Conservation (phyloP, 176 grass and related monocot species). For the Puccinellia tenuiflora region DNA sequence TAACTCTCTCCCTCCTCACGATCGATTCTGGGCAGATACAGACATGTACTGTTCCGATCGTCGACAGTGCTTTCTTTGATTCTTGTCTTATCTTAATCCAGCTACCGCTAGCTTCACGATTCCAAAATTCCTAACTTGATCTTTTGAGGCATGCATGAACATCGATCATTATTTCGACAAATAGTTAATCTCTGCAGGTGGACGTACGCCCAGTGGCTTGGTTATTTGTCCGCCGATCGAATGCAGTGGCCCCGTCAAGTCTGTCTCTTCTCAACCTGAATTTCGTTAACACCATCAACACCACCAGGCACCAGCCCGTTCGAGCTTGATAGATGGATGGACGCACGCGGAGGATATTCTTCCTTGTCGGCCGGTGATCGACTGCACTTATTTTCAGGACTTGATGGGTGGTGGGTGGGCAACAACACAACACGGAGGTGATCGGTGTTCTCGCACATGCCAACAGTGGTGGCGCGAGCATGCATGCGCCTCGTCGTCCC, state of each 20-base stretch:
- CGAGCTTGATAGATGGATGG: background rate
- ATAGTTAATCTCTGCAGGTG: background rate
- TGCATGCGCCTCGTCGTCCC: background rate
- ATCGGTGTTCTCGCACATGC: constrained; percentile 2
- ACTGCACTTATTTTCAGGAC: constrained; percentile 4
- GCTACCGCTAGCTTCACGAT: background rate
- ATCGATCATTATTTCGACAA: background rate
- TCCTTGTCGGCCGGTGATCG: constrained; percentile 5
- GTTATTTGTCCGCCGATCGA: constrained; percentile 15
- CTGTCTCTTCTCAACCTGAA: background rate
- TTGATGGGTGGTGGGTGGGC: background rate
- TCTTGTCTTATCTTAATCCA: background rate
- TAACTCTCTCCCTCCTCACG: background rate
- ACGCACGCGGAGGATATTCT: background rate
- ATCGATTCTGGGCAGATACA: background rate
- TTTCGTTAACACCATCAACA: background rate
- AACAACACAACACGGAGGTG: background rate
- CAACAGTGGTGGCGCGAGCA: background rate
- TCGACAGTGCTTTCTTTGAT: background rate
- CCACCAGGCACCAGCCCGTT: background rate
- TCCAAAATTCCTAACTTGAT: background rate
- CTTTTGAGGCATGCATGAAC: background rate
- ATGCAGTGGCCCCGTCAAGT: background rate
- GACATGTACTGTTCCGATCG: background rate
- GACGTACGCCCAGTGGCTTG: background rate